These are phyloP conservation scores for Linnemannia schmuckeri DNA, from an alignment of 192 early-diverging fungal genomes.

Conservation along the genomic window DNA sequence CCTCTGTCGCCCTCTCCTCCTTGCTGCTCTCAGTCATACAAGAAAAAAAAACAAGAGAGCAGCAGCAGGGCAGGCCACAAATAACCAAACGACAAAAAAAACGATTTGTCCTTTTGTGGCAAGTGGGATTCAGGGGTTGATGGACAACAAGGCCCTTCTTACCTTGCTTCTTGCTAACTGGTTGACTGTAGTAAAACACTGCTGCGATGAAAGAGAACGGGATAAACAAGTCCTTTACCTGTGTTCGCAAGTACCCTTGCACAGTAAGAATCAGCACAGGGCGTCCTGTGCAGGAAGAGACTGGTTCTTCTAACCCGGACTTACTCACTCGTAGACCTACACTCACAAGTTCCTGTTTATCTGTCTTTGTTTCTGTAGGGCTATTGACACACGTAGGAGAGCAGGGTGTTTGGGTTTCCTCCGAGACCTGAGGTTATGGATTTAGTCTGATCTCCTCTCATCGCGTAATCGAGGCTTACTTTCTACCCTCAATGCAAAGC, in stretches of 20 bases:
- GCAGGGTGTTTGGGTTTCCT: neutral
- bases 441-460: neutral
- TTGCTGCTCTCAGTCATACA: too few relatives aligned
- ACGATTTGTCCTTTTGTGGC: conserved; percentile 5
- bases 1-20: neutral
- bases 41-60: neutral
- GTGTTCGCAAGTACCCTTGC: neutral
- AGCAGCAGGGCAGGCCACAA: neutral
- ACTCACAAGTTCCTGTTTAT: neutral
- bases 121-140: neutral
- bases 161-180: too few relatives aligned
- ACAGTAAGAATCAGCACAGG: neutral
- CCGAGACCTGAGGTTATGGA: neutral
- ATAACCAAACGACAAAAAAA: neutral
- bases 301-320: conserved; percentile 2
- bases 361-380: neutral
- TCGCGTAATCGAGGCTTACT: neutral
- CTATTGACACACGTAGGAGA: neutral
- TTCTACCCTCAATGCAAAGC: neutral
- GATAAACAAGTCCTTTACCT: neutral
- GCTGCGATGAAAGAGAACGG: neutral
- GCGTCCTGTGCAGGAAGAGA: neutral
- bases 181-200: neutral
- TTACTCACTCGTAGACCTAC: neutral
- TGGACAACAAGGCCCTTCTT: too few relatives aligned